Base-by-base conservation (phyloP, 345 rosid genomes). In the Crucihimalaya himalaica region DNA sequence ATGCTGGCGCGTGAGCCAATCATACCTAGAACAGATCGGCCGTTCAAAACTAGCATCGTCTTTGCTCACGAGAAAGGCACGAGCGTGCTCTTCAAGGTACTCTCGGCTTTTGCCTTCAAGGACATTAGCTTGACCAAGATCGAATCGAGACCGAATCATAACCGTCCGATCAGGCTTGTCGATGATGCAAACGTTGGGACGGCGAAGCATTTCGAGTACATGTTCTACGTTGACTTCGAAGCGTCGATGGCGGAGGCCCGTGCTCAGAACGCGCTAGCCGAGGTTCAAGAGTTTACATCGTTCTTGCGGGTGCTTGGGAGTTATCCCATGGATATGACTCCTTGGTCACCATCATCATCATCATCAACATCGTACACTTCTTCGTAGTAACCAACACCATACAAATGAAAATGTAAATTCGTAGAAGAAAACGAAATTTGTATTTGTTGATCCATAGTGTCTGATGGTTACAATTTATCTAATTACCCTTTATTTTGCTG, bases 281-380 rank as follows among this genome's bases (percentile, higher is more conserved):
- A 93, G 79, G 97, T 93, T 31, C 98, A 93, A 69, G 98, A 93
- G 74, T 93, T 88, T 85, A 88, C 98, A 3, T 90, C 98, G 3
- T 93, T 93, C 83, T 81, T 93, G 79, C 82, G 98, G 74, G 97
- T 93, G 18, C 68, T 90, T 37, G 98, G 98, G 1, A 92, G 98
- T 58, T 92, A 92, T 66, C 98, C 97, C 1, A 90, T 88, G 91
- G 98, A 93, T 75, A 92, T 92, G 96, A 87, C 98, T 1, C 93
- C 97, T 1, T 92, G 97, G 97, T 81, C 80, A 50, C 96, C 96
- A 0, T 80, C 88, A n/a, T n/a, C n/a, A n/a, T n/a, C n/a, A n/a
- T n/a, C n/a, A 1, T 70, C 65, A 18, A 31, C 37, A 32, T 32
- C 35, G 5, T 28, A 28, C 5, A 4, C 5, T 28, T 28, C 69